Conservation (phyloP, 1,284 basidiomycete species). For the Ceratobasidium sp. region DNA sequence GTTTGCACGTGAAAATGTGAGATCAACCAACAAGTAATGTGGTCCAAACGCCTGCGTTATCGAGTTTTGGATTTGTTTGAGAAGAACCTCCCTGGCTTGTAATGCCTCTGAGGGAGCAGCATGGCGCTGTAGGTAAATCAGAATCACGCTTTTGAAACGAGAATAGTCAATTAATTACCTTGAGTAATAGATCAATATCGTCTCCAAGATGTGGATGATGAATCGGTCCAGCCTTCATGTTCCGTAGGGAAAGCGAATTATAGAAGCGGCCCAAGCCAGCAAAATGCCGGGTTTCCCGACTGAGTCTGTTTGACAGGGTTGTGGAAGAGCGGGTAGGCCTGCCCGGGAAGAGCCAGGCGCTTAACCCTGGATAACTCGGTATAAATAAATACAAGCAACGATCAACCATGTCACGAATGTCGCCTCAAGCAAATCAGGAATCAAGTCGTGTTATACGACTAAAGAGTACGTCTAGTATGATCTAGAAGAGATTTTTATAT, state of each 20-base stretch:
- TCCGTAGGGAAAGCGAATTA: background rate
- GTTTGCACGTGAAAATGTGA: slow-evolving; percentile 26
- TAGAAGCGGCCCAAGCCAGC: background rate
- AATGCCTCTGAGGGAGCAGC: slow-evolving; percentile 40
- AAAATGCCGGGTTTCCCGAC: background rate
- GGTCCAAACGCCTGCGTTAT: slow-evolving; percentile 31
- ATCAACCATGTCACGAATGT: too few species aligned
- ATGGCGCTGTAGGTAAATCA: slow-evolving; percentile 34
- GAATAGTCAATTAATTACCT: background rate
- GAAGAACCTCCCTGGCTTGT: slow-evolving; percentile 24
- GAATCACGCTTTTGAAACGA: background rate
- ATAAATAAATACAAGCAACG: background rate
- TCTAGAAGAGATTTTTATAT: too few species aligned
- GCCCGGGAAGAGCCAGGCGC: slow-evolving; percentile 7
- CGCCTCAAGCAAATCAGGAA: too few species aligned
- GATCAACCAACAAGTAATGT: slow-evolving; percentile 29
- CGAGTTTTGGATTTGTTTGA: slow-evolving; percentile 42
- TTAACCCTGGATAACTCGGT: background rate
- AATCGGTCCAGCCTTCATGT: slow-evolving; percentile 41
- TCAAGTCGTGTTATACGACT: too few species aligned
- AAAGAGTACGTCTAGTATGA: background rate
- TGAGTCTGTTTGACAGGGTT: background rate
- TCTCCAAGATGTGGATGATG: slow-evolving; percentile 41
- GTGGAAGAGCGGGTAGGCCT: background rate
- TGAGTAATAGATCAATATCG: slow-evolving; percentile 40